Percentiles rank a stretch among this genome's conserved stretches.
These are phyloP conservation scores for Hyphopichia buzzinii DNA, from an alignment of 1,139 yeast genomes.

Conservation along the genomic window DNA sequence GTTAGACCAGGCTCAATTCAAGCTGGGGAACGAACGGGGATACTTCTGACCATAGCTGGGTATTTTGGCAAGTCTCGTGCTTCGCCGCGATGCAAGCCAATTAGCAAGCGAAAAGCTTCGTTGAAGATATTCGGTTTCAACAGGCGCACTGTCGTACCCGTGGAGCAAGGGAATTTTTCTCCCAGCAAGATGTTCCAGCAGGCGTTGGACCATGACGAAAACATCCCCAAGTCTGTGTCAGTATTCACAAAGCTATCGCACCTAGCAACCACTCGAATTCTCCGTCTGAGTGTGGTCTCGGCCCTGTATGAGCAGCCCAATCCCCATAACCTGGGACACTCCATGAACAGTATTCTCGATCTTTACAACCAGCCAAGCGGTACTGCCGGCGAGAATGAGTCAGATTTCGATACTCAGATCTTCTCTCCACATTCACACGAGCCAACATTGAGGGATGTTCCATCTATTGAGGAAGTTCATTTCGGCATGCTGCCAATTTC, in stretches of 20 bases:
- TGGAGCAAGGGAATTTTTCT: background rate
- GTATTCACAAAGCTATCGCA: conserved; percentile 1
- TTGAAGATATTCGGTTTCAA: conserved; percentile 1
- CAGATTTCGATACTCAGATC: conserved; percentile 19
- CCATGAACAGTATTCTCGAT: conserved; percentile 3
- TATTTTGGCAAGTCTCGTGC: background rate
- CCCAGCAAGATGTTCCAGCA: conserved; percentile 3
- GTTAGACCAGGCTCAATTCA: too few species aligned
- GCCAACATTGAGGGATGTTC: conserved; percentile 19
- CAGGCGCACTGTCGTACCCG: background rate
- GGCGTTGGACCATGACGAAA: conserved; percentile 1
- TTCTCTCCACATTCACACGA: conserved; percentile 29
- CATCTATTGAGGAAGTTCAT: conserved; percentile 20
- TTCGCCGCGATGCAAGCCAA: too few species aligned
- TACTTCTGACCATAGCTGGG: too few species aligned
- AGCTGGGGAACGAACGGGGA: too few species aligned
- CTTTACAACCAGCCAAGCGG: conserved; percentile 6
- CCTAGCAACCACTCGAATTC: background rate
- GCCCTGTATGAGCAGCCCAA: conserved; percentile 4
- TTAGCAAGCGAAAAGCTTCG: background rate
- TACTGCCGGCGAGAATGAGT: too few species aligned
- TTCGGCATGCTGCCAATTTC: too few species aligned
- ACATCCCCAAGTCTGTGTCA: conserved; percentile 3
- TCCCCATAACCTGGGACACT: background rate
- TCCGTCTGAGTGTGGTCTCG: background rate